phyloP scores from a whole-genome alignment of 352 stramenopile genomes.

The Phytophthora foliorum region DNA sequence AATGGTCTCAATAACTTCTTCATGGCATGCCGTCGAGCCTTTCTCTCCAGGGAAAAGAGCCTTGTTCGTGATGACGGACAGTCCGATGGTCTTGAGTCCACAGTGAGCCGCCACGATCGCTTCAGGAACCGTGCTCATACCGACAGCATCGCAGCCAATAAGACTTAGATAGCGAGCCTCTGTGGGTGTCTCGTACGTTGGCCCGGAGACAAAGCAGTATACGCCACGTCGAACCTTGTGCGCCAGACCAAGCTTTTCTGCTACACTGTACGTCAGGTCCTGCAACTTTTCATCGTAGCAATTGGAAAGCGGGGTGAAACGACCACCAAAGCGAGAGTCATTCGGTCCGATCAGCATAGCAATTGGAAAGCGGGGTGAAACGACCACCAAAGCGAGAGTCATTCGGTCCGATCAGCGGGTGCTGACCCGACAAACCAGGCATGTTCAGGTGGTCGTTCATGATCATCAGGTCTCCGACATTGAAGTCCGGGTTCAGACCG shows the following conservation, averaged over 20 bases:
- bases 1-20: conserved; percentile 94
- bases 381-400: conserved; percentile 94
- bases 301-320: conserved; percentile 97
- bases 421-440: conserved; percentile 92
- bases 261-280: conserved; percentile 80
- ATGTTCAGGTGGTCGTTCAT: conserved; percentile 98
- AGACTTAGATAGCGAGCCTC: conserved; percentile 94
- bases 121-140: conserved; percentile 97
- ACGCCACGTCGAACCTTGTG: conserved; percentile 90
- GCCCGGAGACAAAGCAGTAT: conserved; percentile 97
- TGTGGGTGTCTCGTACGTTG: conserved; percentile 96
- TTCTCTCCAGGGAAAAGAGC: conserved; percentile 88
- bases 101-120: conserved; percentile 96
- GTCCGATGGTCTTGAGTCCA: conserved; percentile 94
- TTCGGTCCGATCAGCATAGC: conserved; percentile 97
- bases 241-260: conserved; percentile 82
- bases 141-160: conserved; percentile 95
- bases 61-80: conserved; percentile 98
- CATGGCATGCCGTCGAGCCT: conserved; percentile 87
- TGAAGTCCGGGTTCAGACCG: conserved; percentile 94
- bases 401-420: conserved; percentile 96
- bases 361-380: conserved; percentile 96
- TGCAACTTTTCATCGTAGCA: conserved; percentile 94
- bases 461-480: conserved; percentile 98
- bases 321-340: conserved; percentile 93